Evolutionary conservation across 1,284 basidiomycete genomes (phyloP).

Genomic region (Melampsora americana): DNA sequence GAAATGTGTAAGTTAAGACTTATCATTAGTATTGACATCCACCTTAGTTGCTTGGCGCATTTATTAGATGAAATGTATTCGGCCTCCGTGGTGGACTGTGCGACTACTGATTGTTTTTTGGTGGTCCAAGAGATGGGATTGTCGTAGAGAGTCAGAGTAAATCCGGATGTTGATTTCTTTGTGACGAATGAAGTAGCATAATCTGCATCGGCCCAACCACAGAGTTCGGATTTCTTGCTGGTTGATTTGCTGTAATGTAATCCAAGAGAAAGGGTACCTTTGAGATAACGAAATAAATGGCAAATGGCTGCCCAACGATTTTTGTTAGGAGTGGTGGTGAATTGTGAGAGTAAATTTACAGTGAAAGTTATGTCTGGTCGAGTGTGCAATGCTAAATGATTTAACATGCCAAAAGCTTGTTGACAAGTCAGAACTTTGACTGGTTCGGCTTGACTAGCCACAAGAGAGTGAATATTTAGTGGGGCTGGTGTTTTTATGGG

Average conservation of each 20-base stretch:
- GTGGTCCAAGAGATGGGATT: too few species aligned
- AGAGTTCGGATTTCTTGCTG: not conserved
- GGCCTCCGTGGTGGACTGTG: too few species aligned
- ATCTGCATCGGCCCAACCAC: slow-evolving; percentile 28
- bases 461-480: too few species aligned
- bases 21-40: slow-evolving; percentile 9
- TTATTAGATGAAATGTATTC: too few species aligned
- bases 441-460: too few species aligned
- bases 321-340: not conserved
- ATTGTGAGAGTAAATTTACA: slow-evolving; percentile 15
- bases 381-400: slow-evolving; percentile 11
- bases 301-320: not conserved
- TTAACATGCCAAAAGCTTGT: slow-evolving; percentile 13
- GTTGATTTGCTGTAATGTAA: not conserved
- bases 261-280: not conserved
- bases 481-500: not conserved
- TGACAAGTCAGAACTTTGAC: too few species aligned
- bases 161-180: too few species aligned
- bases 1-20: not conserved
- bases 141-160: too few species aligned
- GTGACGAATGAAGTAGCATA: too few species aligned
- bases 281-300: not conserved
- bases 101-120: too few species aligned
- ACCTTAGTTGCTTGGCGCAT: slow-evolving; percentile 10
- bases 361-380: slow-evolving; percentile 21